phyloP scores from a whole-genome alignment of 768 basidiomycete genomes.

The Panellus pusillus region DNA sequence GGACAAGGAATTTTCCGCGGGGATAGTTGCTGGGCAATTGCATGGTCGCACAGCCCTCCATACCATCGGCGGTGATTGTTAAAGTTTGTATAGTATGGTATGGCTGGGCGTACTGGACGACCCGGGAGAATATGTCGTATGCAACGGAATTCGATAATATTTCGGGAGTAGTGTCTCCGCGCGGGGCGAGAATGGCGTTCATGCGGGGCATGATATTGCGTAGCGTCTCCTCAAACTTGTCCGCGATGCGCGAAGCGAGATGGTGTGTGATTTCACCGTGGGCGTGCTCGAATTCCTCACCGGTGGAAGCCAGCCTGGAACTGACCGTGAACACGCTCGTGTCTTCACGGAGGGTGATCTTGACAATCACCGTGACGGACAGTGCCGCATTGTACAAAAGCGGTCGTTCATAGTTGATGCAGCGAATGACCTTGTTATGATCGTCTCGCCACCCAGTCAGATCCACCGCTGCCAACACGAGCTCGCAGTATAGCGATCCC shows the following conservation, averaged over 20 bases:
- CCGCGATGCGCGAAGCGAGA: conserved; percentile 28
- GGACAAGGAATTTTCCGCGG: conserved; percentile 37
- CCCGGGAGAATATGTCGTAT: conserved; percentile 69
- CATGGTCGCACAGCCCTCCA: conserved; percentile 54
- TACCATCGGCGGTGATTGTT: conserved; percentile 44
- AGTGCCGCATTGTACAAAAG: conserved; percentile 44
- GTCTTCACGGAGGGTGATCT: conserved; percentile 37
- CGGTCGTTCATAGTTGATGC: conserved; percentile 52
- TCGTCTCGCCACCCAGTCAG: conserved; percentile 35
- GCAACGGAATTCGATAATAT: conserved; percentile 54
- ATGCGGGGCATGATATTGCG: conserved; percentile 37
- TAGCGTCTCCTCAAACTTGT: conserved; percentile 39
- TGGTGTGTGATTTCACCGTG: conserved; percentile 47
- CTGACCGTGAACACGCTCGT: conserved; percentile 47
- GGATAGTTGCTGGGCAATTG: conserved; percentile 36
- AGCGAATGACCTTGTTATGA: conserved; percentile 38
- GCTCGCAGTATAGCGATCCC: conserved; percentile 65
- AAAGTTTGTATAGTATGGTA: conserved; percentile 62
- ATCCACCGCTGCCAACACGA: conserved; percentile 46
- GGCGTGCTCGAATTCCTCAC: conserved; percentile 40
- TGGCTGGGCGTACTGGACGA: conserved; percentile 60
- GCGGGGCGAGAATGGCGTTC: conserved; percentile 29
- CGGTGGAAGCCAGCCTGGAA: conserved; percentile 14
- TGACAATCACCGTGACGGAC: conserved; percentile 39
- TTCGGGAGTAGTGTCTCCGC: conserved; percentile 33